phyloP scores from a whole-genome alignment of 148 eudicot species.

The Heliamphora exappendiculata region DNA sequence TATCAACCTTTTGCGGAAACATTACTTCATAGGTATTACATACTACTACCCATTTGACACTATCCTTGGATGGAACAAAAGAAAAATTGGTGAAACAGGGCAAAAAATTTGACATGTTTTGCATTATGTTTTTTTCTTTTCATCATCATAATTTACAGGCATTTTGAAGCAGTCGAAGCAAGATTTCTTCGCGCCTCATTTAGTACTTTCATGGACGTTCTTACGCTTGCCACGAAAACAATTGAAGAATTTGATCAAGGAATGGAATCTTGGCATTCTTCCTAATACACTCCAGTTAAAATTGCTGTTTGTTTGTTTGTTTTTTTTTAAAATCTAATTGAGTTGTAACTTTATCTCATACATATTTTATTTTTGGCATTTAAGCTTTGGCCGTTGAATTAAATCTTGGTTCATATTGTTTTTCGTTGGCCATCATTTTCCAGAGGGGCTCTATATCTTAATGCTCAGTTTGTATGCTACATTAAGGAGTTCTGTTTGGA shows the following conservation, averaged over 20 bases:
- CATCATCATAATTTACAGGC: slow-evolving; percentile 33
- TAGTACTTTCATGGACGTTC: slow-evolving; percentile 75
- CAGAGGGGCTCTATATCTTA: too few species aligned
- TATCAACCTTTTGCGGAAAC: too few species aligned
- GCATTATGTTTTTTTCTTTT: not conserved
- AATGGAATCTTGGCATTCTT: slow-evolving; percentile 19
- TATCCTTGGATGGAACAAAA: not conserved
- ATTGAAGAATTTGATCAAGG: slow-evolving; percentile 66
- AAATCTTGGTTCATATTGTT: not conserved
- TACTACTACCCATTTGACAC: not conserved
- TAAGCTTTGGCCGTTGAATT: not conserved
- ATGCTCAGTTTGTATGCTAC: too few species aligned
- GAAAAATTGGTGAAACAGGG: not conserved
- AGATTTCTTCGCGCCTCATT: slow-evolving; percentile 93
- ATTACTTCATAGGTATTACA: not conserved
- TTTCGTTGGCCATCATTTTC: too few species aligned
- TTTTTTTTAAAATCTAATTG: not conserved
- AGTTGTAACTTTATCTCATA: not conserved
- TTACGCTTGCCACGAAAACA: slow-evolving; percentile 74
- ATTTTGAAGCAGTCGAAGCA: slow-evolving; percentile 88
- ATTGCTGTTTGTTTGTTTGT: too few species aligned
- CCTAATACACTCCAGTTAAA: not conserved
- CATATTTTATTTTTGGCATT: not conserved
- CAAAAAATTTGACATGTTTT: not conserved
- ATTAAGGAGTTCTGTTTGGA: too few species aligned